Base-by-base conservation (phyloP, 2,329 filamentous ascomycete genomes). In the Colletotrichum sp. region DNA sequence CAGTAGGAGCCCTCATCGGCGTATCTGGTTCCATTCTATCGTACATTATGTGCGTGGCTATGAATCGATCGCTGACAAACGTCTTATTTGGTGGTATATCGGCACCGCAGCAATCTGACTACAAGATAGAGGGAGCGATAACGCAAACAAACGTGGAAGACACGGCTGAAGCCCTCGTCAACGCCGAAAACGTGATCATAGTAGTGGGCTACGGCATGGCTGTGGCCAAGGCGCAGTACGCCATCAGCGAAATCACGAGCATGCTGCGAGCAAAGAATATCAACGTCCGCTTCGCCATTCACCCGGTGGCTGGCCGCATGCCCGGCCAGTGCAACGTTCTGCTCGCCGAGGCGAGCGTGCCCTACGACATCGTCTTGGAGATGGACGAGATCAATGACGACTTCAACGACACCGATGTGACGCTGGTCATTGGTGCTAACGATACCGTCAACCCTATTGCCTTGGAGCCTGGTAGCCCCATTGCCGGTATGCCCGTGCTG, bases 311-410 rank as follows among this genome's bases (percentile, higher is more conserved):
- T 0, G 96, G 96, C 13, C 92, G 96, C 36, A 98, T 98, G 96
- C 96, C 96, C 0, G 96, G 96, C 0, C 96, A 98, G 85, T 98
- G 95, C 86, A 98, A 98, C 81, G 95, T 98, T 6, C 88, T 98
- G 4, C 91, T 98, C 16, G 96, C 96, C 0, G 96, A 98, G 84
- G 96, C 96, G 1, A 93, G 91, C 39, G 96, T 98, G 34, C 95
- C 95, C 4, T 98, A 98, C 81, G 96, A 98, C 80, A 96, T 98
- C 72, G 95, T 98, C 32, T 89, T 98, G 61, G 95, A 98, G 85
- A 98, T 98, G 95, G 96, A 98, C 80, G 96, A 98, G 87, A 98
- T 98, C 86, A 98, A 98, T 83, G 95, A 98, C 77, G 95, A 98
- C 81, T 98, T 98, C 83, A 85, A 89, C 8, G 94, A 97, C 32